phyloP scores from a whole-genome alignment of 2,329 filamentous ascomycete species.

The Pseudopyrenochaeta lycopersici region DNA sequence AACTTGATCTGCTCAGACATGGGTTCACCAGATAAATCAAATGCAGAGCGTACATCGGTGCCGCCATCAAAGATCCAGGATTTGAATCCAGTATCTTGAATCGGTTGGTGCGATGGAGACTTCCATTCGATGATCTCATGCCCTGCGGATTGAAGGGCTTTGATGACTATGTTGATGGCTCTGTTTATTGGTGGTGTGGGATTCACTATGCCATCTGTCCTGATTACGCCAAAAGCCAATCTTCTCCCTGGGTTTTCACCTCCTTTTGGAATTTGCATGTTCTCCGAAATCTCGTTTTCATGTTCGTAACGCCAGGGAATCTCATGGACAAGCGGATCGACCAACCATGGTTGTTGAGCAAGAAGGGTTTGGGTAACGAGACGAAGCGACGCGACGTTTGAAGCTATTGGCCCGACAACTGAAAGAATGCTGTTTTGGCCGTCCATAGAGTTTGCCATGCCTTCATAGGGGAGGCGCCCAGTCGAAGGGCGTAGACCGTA shows the following conservation, averaged over 20 bases:
- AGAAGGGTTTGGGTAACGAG: conserved; percentile 67
- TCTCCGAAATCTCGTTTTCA: conserved; percentile 42
- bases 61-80: conserved; percentile 47
- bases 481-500: conserved; percentile 63
- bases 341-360: conserved; percentile 68
- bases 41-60: conserved; percentile 37
- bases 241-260: conserved; percentile 11
- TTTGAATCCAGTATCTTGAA: conserved; percentile 31
- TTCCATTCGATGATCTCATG: conserved; percentile 42
- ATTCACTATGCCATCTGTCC: conserved; percentile 45
- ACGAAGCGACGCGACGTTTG: conserved; percentile 63
- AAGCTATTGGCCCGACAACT: conserved; percentile 70
- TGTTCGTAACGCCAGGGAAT: conserved; percentile 69
- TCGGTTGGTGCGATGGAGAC: conserved; percentile 30
- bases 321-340: conserved; percentile 71
- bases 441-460: conserved; percentile 67
- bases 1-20: conserved; percentile 35
- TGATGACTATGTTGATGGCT: conserved; percentile 39
- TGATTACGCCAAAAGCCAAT: conserved; percentile 44
- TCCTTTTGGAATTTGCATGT: conserved; percentile 13
- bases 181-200: conserved; percentile 48
- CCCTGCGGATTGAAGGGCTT: conserved; percentile 32
- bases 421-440: conserved; percentile 71
- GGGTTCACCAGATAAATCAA: conserved; percentile 45
- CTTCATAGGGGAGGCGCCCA: conserved; percentile 58